Conservation (phyloP, 805 yeast species). For the Allodekkera sacchari region DNA sequence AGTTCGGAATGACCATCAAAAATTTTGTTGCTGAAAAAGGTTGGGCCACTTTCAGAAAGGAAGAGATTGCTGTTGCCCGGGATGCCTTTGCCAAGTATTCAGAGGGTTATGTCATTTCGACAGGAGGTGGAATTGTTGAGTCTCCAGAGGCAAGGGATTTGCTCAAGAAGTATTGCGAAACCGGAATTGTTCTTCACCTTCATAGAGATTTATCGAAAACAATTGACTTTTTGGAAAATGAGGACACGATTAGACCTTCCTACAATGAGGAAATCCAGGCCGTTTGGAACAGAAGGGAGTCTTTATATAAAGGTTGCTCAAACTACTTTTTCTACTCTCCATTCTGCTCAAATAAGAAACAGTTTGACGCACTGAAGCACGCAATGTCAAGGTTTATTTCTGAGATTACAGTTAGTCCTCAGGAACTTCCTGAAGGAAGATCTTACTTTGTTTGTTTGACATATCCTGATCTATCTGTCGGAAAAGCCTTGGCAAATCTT, state of each 20-base stretch:
- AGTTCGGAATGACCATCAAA: slow-evolving; percentile 43
- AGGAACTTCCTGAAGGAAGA: slow-evolving; percentile 35
- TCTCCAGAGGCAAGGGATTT: slow-evolving; percentile 54
- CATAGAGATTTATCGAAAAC: slow-evolving; percentile 84
- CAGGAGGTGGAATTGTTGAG: slow-evolving; percentile 97
- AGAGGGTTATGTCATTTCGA: slow-evolving; percentile 64
- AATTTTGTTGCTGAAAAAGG: slow-evolving; percentile 56
- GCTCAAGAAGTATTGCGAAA: slow-evolving; percentile 43
- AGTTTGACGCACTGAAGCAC: slow-evolving; percentile 47
- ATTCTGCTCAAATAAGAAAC: slow-evolving; percentile 48
- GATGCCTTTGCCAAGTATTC: slow-evolving; percentile 34
- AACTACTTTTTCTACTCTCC: slow-evolving; percentile 71
- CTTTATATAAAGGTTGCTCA: slow-evolving; percentile 73
- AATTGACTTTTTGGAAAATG: slow-evolving; percentile 55
- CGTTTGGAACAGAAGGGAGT: slow-evolving; percentile 80
- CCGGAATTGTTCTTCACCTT: slow-evolving; percentile 79
- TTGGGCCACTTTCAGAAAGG: slow-evolving; percentile 80
- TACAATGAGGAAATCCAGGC: slow-evolving; percentile 68
- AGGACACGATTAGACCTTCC: slow-evolving; percentile 84
- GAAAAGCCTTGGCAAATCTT: slow-evolving; percentile 31
- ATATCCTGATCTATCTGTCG: slow-evolving; percentile 45
- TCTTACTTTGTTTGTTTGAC: slow-evolving; percentile 72
- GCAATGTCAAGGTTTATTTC: slow-evolving; percentile 52
- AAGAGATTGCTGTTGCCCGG: slow-evolving; percentile 52
- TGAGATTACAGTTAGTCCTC: slow-evolving; percentile 50